These are phyloP conservation scores for Sinapis alba DNA, from an alignment of 441 rosid species.

Conservation along the genomic window DNA sequence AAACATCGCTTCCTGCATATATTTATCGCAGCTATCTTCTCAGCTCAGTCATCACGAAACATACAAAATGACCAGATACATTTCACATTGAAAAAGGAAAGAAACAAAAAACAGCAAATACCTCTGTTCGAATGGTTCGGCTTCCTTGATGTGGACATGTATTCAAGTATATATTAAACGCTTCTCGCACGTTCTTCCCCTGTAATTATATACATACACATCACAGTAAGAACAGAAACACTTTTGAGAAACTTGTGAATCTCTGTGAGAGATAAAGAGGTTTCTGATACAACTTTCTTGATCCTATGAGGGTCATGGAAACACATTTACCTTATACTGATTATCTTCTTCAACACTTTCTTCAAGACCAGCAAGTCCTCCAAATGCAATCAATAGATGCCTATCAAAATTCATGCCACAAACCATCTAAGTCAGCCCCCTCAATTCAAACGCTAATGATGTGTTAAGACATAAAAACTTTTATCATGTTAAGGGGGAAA, in stretches of 20 bases:
- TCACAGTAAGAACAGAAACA: not conserved
- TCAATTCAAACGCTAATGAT: slow-evolving; percentile 5
- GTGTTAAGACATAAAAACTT: slow-evolving; percentile 4
- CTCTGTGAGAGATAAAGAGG: not conserved
- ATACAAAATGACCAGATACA: not conserved
- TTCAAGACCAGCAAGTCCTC: slow-evolving; percentile 97
- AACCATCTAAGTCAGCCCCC: slow-evolving; percentile 20
- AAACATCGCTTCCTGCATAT: slow-evolving; percentile 81
- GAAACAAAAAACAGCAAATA: slow-evolving; percentile 24
- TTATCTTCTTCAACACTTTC: slow-evolving; percentile 81
- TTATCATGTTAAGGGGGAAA: slow-evolving; percentile 4
- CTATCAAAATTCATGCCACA: slow-evolving; percentile 42
- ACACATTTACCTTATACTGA: slow-evolving; percentile 59
- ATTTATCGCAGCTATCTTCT: not conserved
- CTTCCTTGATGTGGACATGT: slow-evolving; percentile 97
- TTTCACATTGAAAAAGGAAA: not conserved
- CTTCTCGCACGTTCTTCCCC: slow-evolving; percentile 67
- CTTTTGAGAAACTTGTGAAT: not conserved
- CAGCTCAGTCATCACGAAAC: slow-evolving; percentile 3
- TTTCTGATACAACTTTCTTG: not conserved
- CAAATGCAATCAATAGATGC: slow-evolving; percentile 94
- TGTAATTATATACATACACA: slow-evolving; percentile 27
- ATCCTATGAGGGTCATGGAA: not conserved
- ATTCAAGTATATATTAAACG: slow-evolving; percentile 79
- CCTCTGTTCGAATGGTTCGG: slow-evolving; percentile 97